Conservation (phyloP, 2,329 filamentous ascomycete genomes). For the Aspergillus phoenicis region DNA sequence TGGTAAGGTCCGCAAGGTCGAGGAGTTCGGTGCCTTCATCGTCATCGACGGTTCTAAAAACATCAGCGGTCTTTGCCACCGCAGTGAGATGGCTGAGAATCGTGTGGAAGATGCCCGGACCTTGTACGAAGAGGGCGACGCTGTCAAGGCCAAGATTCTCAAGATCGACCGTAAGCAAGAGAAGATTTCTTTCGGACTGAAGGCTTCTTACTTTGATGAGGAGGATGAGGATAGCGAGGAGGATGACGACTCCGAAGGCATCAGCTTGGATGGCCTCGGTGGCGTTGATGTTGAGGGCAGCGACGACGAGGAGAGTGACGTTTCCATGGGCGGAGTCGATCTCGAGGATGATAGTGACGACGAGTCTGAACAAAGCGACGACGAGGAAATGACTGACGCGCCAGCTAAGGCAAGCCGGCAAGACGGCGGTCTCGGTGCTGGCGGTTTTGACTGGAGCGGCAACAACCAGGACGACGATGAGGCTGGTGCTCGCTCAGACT, state of each 20-base stretch:
- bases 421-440: conserved; percentile 63
- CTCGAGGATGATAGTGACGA: conserved; percentile 47
- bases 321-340: conserved; percentile 49
- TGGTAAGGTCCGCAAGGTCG: conserved; percentile 88
- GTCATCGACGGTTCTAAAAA: conserved; percentile 84
- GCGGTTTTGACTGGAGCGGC: conserved; percentile 87
- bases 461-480: conserved; percentile 61
- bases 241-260: conserved; percentile 42
- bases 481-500: conserved; percentile 50
- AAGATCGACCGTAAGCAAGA: conserved; percentile 74
- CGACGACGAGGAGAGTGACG: conserved; percentile 39
- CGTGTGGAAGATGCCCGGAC: conserved; percentile 81
- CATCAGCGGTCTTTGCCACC: conserved; percentile 89
- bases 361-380: conserved; percentile 48
- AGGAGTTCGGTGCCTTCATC: conserved; percentile 94
- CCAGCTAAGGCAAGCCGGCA: conserved; percentile 37
- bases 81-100: conserved; percentile 86
- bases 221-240: conserved; percentile 48
- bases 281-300: conserved; percentile 39
- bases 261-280: conserved; percentile 35
- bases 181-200: conserved; percentile 85
- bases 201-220: conserved; percentile 83
- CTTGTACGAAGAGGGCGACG: conserved; percentile 85
- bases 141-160: conserved; percentile 88
- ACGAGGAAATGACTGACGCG: conserved; percentile 45